Percentiles rank a stretch among this genome's conserved stretches.
Evolutionary conservation across 176 grass and related monocot genomes (phyloP).

Genomic region (Carex kokanica): DNA sequence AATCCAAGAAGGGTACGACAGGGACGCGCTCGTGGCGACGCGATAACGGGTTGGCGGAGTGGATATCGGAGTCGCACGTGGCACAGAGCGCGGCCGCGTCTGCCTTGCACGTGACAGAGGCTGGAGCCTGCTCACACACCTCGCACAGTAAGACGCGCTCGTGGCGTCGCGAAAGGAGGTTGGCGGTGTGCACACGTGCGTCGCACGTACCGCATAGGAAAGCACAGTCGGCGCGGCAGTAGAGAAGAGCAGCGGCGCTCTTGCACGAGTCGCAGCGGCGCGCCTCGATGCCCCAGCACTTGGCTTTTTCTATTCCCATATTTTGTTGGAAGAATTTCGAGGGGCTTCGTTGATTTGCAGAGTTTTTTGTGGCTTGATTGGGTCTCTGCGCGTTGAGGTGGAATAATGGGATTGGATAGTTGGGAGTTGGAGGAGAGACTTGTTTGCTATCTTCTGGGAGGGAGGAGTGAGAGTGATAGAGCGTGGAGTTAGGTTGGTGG

Average conservation of each 20-base stretch:
- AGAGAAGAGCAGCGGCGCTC: background rate
- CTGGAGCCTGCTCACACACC: slow-evolving; percentile 79
- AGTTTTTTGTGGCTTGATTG: slow-evolving; percentile 17
- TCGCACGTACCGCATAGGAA: slow-evolving; percentile 23
- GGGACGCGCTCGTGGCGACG: slow-evolving; percentile 72
- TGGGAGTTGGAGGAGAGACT: background rate
- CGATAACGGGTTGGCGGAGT: slow-evolving; percentile 62
- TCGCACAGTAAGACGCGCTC: slow-evolving; percentile 49
- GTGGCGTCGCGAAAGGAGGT: slow-evolving; percentile 10
- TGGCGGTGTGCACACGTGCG: background rate
- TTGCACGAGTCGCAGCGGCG: slow-evolving; percentile 33
- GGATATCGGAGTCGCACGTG: slow-evolving; percentile 1
- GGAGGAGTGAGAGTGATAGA: background rate
- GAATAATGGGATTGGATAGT: slow-evolving; percentile 11
- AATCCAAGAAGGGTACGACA: slow-evolving; percentile 45
- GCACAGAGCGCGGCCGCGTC: slow-evolving; percentile 49
- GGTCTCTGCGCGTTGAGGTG: background rate
- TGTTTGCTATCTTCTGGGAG: slow-evolving; percentile 26
- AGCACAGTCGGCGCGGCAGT: slow-evolving; percentile 6
- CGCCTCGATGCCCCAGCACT: slow-evolving; percentile 42
- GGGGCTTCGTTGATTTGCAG: background rate
- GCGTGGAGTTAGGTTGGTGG: background rate
- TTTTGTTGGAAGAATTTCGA: background rate
- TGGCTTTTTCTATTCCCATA: slow-evolving; percentile 28
- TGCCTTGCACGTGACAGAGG: slow-evolving; percentile 82